Conservation (phyloP, 2,329 filamentous ascomycete genomes). For the Fusarium sororula region DNA sequence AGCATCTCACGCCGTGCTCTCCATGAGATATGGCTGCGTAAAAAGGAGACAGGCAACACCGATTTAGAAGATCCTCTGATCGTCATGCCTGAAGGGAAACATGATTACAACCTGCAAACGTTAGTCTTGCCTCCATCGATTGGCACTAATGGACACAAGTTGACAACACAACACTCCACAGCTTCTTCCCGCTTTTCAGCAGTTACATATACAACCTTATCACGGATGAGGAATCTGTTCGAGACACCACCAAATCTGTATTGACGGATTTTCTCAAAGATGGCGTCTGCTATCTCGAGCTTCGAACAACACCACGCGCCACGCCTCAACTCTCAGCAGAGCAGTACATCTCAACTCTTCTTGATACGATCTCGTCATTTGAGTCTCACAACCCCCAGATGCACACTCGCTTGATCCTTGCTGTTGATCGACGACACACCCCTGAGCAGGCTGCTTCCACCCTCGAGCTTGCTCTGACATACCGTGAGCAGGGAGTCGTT, state of each 20-base stretch:
- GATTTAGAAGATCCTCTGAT: slow-evolving; percentile 73
- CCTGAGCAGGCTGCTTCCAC: slow-evolving; percentile 68
- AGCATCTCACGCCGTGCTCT: slow-evolving; percentile 78
- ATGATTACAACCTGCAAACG: slow-evolving; percentile 75
- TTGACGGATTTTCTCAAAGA: slow-evolving; percentile 73
- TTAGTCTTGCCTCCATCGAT: slow-evolving; percentile 48
- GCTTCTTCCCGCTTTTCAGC: slow-evolving; percentile 82
- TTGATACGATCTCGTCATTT: slow-evolving; percentile 68
- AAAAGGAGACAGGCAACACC: slow-evolving; percentile 62
- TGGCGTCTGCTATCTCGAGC: slow-evolving; percentile 80
- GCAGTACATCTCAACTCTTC: slow-evolving; percentile 72
- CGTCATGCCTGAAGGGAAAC: slow-evolving; percentile 75
- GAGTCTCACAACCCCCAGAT: slow-evolving; percentile 56
- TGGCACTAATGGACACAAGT: neutral
- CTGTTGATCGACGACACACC: slow-evolving; percentile 74
- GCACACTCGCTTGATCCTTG: slow-evolving; percentile 74
- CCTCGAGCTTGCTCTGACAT: slow-evolving; percentile 68
- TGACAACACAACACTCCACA: slow-evolving; percentile 44
- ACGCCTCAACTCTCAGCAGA: slow-evolving; percentile 67
- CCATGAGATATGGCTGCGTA: slow-evolving; percentile 76
- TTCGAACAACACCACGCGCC: slow-evolving; percentile 80
- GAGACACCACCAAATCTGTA: slow-evolving; percentile 71
- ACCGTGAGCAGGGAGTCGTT: slow-evolving; percentile 67
- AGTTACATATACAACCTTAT: slow-evolving; percentile 82
- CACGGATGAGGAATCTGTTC: slow-evolving; percentile 67